Percentiles rank a stretch among this genome's conserved stretches.
Conservation (phyloP, 169 alveolate genomes). For the Plasmodium ovale region DNA sequence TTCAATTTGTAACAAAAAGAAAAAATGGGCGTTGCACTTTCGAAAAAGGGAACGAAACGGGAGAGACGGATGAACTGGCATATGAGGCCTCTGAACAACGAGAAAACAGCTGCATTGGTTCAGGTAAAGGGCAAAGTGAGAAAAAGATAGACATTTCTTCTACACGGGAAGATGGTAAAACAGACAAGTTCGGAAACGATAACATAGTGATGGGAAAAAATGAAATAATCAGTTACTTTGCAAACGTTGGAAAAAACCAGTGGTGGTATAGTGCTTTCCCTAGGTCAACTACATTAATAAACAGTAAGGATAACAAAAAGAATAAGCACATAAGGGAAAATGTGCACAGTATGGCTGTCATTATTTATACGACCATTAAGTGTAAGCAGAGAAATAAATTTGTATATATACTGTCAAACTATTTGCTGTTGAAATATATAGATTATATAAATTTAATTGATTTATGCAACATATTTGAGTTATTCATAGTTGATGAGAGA, state of each 20-base stretch:
- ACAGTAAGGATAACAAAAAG: background rate
- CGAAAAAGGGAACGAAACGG: too few relatives aligned
- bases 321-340: conserved; percentile 32
- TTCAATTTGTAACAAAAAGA: background rate
- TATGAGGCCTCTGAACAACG: background rate
- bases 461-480: conserved; percentile 63
- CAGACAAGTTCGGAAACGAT: background rate
- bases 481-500: conserved; percentile 11
- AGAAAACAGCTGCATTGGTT: background rate
- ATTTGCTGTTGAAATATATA: conserved; percentile 37
- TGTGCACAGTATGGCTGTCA: conserved; percentile 46
- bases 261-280: background rate
- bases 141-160: background rate
- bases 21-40: too few relatives aligned
- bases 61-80: background rate
- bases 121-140: background rate
- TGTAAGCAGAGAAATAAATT: conserved; percentile 28
- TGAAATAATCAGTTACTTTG: background rate
- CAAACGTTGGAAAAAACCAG: background rate
- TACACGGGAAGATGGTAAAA: background rate
- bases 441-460: conserved; percentile 60
- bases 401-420: conserved; percentile 33
- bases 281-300: background rate
- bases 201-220: background rate
- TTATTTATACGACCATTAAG: conserved; percentile 44